These are phyloP conservation scores for Sporisorium exsertum DNA, from an alignment of 1,284 basidiomycete species.

Conservation along the genomic window DNA sequence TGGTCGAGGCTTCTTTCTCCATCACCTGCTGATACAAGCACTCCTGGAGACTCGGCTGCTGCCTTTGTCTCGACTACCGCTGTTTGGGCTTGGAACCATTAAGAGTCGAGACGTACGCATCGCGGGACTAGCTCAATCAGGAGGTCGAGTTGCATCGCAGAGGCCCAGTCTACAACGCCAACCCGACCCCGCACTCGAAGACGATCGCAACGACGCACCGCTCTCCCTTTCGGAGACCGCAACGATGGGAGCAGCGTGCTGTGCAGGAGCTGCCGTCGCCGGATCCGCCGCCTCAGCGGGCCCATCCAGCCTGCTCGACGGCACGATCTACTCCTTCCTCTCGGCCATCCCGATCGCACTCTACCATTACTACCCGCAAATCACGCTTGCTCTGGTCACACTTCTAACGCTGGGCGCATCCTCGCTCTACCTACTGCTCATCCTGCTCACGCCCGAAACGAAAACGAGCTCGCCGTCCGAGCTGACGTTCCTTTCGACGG, in stretches of 20 bases:
- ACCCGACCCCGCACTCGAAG: background rate
- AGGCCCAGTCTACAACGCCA: background rate
- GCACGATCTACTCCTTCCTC: slow-evolving; percentile 34
- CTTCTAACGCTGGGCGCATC: slow-evolving; percentile 3
- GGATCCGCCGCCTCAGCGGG: slow-evolving; percentile 19
- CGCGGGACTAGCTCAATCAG: background rate
- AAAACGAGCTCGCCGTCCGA: slow-evolving; percentile 22
- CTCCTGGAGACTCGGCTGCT: too few species aligned
- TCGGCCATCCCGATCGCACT: slow-evolving; percentile 37
- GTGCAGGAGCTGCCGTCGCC: slow-evolving; percentile 37
- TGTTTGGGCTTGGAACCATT: too few species aligned
- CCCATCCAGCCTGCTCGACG: slow-evolving; percentile 25
- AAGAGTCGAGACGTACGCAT: background rate
- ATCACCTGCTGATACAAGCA: too few species aligned
- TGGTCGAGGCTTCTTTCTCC: too few species aligned
- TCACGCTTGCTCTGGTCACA: slow-evolving; percentile 22
- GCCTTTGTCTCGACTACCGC: background rate
- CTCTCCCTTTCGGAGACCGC: background rate
- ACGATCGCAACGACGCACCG: background rate
- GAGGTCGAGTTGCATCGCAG: background rate
- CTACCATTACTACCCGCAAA: slow-evolving; percentile 45
- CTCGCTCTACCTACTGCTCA: slow-evolving; percentile 25
- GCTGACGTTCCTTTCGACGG: slow-evolving; percentile 22
- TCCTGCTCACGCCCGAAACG: slow-evolving; percentile 29
- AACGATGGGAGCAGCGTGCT: slow-evolving; percentile 51